Base-by-base conservation (phyloP, 345 rosid genomes). In the Bruguiera gymnorhiza region DNA sequence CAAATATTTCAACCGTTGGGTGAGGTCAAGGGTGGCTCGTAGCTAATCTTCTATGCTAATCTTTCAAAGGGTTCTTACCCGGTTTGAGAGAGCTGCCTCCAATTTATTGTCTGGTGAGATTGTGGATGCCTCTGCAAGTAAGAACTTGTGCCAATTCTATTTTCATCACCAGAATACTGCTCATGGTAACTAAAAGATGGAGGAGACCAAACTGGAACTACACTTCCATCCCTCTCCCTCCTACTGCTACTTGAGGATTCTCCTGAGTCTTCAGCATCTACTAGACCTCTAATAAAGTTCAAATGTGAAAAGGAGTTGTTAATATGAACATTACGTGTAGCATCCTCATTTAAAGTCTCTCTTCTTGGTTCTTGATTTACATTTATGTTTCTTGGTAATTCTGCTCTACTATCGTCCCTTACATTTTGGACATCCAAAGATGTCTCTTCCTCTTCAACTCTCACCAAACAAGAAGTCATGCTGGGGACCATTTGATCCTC, bases 401-500 rank as follows among this genome's bases (percentile, higher is more conserved):
- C 98, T 54, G 93, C 97, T 83, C 97, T 84, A 78, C 85, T 78
- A 21, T 87, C 89, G 72, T 80, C 89, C 7, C 57, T 78, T 5
- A 82, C 78, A 63, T 82, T 88, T 75, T 65, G 83, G 72, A 85
- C 72, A 82, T 80, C 83, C 8, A 79, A 68, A 62, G 93, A 87
- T 64, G 95, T 75, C 76, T 88, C 98, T 73, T 85, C 90, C 21
- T 84, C 96, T 75, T 87, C 90, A 10, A 78, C 85, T 79, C 98
- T 86, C 43, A 89, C 65, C 59, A 91, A 72, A 74, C 93, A 87
- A 78, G 84, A 72, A 66, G 97, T 88, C 76, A 94, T 87, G 86
- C 96, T 94, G 50, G 99, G 99, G 36, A 94, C 99, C 99, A 91
- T 91, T 74, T 94, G 99, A 84, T 94, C 99, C 71, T 88, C 93